Percentiles rank a stretch among this genome's conserved stretches.
Evolutionary conservation across 2,329 filamentous ascomycete species (phyloP).

Genomic region (Colletotrichum sp.): DNA sequence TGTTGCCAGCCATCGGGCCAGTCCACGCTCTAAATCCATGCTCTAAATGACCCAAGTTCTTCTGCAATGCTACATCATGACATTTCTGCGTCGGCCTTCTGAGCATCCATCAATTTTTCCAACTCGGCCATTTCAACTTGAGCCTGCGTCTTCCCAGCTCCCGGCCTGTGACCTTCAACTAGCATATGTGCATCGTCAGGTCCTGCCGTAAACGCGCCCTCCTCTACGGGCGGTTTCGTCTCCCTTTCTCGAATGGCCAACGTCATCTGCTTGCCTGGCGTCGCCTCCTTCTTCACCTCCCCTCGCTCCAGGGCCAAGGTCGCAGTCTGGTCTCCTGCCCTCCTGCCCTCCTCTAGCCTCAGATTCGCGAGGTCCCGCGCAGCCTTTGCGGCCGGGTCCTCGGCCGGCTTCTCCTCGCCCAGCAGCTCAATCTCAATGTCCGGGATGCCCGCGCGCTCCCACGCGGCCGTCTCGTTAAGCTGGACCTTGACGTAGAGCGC

Average conservation of each 20-base stretch:
- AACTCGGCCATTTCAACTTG: slow-evolving; percentile 33
- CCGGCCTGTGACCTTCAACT: slow-evolving; percentile 54
- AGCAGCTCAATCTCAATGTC: slow-evolving; percentile 66
- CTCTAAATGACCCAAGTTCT: background rate
- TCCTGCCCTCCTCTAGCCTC: slow-evolving; percentile 49
- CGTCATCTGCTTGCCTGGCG: slow-evolving; percentile 40
- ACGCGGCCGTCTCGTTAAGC: slow-evolving; percentile 82
- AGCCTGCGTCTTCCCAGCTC: slow-evolving; percentile 6
- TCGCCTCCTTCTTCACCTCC: slow-evolving; percentile 26
- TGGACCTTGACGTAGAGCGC: slow-evolving; percentile 90
- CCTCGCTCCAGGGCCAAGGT: slow-evolving; percentile 58
- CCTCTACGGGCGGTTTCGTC: slow-evolving; percentile 34
- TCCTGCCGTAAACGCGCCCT: slow-evolving; percentile 7
- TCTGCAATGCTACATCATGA: background rate
- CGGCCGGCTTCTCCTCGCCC: slow-evolving; percentile 64
- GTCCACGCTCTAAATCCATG: background rate
- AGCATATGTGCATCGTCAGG: slow-evolving; percentile 46
- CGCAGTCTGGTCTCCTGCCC: slow-evolving; percentile 41
- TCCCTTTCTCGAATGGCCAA: slow-evolving; percentile 59
- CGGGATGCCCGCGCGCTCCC: slow-evolving; percentile 72
- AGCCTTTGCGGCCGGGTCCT: slow-evolving; percentile 46
- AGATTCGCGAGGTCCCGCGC: slow-evolving; percentile 44
- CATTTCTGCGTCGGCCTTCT: slow-evolving; percentile 21
- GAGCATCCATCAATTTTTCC: slow-evolving; percentile 19
- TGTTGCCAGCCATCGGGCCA: background rate